These are phyloP conservation scores for Diphasiastrum complanatum DNA, from an alignment of 83 land plant genomes.

Conservation along the genomic window DNA sequence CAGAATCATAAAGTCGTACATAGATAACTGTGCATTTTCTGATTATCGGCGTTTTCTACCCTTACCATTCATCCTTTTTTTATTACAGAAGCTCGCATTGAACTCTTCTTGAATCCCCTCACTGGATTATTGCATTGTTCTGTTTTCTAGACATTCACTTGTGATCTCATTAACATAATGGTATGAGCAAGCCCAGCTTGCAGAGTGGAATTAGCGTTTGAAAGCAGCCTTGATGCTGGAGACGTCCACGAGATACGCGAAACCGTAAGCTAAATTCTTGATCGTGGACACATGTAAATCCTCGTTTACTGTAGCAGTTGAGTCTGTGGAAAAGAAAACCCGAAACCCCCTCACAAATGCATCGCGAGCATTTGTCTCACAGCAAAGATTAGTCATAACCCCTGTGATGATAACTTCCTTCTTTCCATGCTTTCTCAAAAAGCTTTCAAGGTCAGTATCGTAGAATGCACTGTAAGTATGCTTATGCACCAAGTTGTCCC, in stretches of 20 bases:
- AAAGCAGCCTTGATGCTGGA: slow-evolving; percentile 25
- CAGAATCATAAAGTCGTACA: too few relatives aligned
- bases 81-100: too few relatives aligned
- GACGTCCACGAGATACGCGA: slow-evolving; percentile 70
- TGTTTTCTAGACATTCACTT: too few relatives aligned
- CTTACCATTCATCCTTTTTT: too few relatives aligned
- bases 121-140: too few relatives aligned
- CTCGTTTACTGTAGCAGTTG: slow-evolving; percentile 50
- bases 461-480: slow-evolving; percentile 68
- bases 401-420: slow-evolving; percentile 67
- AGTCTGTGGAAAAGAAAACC: slow-evolving; percentile 82
- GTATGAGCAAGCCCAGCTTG: too few relatives aligned
- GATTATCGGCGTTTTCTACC: too few relatives aligned
- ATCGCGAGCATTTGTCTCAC: slow-evolving; percentile 79
- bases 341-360: slow-evolving; percentile 67
- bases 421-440: slow-evolving; percentile 41
- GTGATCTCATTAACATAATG: too few relatives aligned
- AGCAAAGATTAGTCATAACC: slow-evolving; percentile 87
- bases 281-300: slow-evolving; percentile 69
- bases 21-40: too few relatives aligned
- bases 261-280: slow-evolving; percentile 79
- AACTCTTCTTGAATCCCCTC: too few relatives aligned
- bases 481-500: slow-evolving; percentile 59
- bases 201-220: too few relatives aligned
- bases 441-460: slow-evolving; percentile 53